Evolutionary conservation across 2,329 filamentous ascomycete species (phyloP).

Genomic region (Diaporthe destruens): DNA sequence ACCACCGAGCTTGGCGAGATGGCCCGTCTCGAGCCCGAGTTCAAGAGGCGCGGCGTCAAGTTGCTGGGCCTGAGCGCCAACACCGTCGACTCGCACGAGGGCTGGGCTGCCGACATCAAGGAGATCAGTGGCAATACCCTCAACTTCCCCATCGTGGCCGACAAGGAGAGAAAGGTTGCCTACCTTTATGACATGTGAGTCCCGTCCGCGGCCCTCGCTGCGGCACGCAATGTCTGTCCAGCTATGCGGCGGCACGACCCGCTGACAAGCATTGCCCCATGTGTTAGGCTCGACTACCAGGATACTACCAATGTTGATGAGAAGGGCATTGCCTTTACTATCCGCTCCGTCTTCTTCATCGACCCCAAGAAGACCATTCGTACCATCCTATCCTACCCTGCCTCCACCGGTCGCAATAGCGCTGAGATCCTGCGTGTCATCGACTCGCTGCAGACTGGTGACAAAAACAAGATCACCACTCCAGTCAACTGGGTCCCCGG

Average conservation of each 20-base stretch:
- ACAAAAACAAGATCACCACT: slow-evolving; percentile 89
- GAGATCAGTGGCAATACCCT: slow-evolving; percentile 80
- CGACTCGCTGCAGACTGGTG: slow-evolving; percentile 84
- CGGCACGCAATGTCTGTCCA: not conserved
- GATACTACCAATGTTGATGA: slow-evolving; percentile 84
- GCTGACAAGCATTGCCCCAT: slow-evolving; percentile 27
- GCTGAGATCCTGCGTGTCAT: slow-evolving; percentile 83
- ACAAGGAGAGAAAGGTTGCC: slow-evolving; percentile 82
- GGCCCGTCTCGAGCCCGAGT: slow-evolving; percentile 88
- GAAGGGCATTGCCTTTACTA: slow-evolving; percentile 91
- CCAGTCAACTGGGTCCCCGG: slow-evolving; percentile 92
- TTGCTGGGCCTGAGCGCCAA: slow-evolving; percentile 93
- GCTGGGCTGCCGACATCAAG: slow-evolving; percentile 92
- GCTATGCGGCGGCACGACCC: not conserved
- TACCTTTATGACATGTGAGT: slow-evolving; percentile 82
- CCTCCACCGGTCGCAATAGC: slow-evolving; percentile 87
- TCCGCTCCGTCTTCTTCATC: slow-evolving; percentile 94
- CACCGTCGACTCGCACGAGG: slow-evolving; percentile 83
- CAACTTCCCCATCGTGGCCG: slow-evolving; percentile 83
- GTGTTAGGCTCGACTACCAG: slow-evolving; percentile 77
- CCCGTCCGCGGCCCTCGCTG: not conserved
- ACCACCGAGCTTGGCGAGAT: slow-evolving; percentile 96
- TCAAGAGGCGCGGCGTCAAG: slow-evolving; percentile 88
- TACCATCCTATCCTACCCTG: slow-evolving; percentile 92
- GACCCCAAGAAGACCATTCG: slow-evolving; percentile 95